Percentiles rank a stretch among this genome's conserved stretches.
Evolutionary conservation across 495 filamentous ascomycete genomes (phyloP).

Genomic region (Trichoderma reesei): DNA sequence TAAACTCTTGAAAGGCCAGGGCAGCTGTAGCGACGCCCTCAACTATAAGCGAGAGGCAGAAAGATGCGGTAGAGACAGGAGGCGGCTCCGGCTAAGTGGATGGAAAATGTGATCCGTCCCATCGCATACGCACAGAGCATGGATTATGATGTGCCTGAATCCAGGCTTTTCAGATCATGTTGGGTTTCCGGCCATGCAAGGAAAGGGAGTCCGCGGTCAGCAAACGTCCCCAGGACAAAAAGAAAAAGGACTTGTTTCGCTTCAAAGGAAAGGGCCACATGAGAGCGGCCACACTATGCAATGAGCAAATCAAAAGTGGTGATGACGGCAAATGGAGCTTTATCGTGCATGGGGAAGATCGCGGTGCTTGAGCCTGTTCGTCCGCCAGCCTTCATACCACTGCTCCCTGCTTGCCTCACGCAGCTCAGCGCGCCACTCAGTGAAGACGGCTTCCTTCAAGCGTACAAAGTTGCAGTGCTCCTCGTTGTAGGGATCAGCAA

Average conservation of each 20-base stretch:
- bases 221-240: neutral
- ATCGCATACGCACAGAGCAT: neutral
- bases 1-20: neutral
- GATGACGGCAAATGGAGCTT: neutral
- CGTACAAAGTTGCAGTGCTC: constrained; percentile 91
- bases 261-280: neutral
- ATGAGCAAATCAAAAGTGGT: neutral
- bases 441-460: constrained; percentile 84
- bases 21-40: neutral
- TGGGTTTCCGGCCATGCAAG: neutral
- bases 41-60: neutral
- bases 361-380: constrained; percentile 44
- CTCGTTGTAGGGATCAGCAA: constrained; percentile 82
- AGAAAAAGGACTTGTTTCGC: neutral
- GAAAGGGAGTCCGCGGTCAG: neutral
- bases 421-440: constrained; percentile 84
- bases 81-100: neutral
- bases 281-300: neutral
- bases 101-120: neutral
- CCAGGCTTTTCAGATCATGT: neutral
- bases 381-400: constrained; percentile 97
- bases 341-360: constrained; percentile 8
- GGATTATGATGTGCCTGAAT: neutral
- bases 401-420: constrained; percentile 84
- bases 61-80: neutral